A percentile compares a stretch with the other conserved stretches of the same genome.
These are phyloP conservation scores for Calonectria honghensis DNA, from an alignment of 2,329 filamentous ascomycete species.

Conservation along the genomic window DNA sequence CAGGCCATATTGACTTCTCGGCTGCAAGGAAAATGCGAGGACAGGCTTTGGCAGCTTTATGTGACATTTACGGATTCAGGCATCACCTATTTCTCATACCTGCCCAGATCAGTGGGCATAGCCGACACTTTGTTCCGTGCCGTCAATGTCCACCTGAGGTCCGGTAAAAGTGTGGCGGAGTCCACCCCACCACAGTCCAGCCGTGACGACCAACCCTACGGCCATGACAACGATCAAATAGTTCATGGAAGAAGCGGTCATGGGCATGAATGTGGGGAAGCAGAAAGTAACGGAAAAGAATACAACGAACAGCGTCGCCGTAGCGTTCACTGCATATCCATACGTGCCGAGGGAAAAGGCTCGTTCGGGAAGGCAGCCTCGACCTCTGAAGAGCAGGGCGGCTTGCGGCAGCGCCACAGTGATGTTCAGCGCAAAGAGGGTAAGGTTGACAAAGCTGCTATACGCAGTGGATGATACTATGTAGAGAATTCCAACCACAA, in stretches of 20 bases:
- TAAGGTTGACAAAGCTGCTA: conserved; percentile 52
- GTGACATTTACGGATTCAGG: background rate
- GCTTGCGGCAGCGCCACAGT: conserved; percentile 52
- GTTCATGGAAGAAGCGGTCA: conserved; percentile 50
- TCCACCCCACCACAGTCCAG: conserved; percentile 46
- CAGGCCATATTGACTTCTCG: background rate
- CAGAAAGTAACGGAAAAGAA: conserved; percentile 53
- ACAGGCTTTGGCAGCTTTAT: background rate
- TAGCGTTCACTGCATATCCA: conserved; percentile 48
- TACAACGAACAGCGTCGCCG: conserved; percentile 48
- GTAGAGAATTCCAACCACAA: conserved; percentile 51
- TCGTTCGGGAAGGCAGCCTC: conserved; percentile 49
- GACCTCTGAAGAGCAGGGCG: conserved; percentile 49
- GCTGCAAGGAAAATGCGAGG: background rate
- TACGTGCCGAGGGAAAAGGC: conserved; percentile 52
- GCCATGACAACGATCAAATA: conserved; percentile 54
- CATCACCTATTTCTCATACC: background rate
- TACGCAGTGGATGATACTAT: conserved; percentile 52
- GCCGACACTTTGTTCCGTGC: conserved; percentile 27
- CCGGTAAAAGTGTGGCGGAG: conserved; percentile 50
- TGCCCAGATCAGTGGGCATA: background rate
- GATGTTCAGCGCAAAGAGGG: conserved; percentile 53
- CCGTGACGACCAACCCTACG: conserved; percentile 46
- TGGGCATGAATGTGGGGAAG: conserved; percentile 49
- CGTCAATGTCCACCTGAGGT: conserved; percentile 38